Evolutionary conservation across 75 land plant genomes (phyloP).

Genomic region (Cupressus sempervirens): DNA sequence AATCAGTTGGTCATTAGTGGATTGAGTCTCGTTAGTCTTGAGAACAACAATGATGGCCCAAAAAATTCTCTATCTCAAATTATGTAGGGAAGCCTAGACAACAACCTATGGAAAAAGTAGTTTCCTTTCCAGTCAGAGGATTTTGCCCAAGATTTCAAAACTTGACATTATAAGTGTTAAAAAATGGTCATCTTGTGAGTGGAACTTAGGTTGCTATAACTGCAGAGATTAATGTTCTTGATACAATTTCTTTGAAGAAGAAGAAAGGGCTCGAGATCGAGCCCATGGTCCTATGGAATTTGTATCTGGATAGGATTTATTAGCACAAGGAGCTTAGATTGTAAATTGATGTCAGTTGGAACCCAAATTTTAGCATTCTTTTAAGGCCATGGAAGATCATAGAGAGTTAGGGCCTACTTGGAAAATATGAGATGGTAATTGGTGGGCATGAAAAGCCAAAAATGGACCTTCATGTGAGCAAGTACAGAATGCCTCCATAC

Average conservation of each 20-base stretch:
- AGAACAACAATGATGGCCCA: not conserved
- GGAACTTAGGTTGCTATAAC: slow-evolving; percentile 12
- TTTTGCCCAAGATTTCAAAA: not conserved
- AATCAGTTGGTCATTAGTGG: not conserved
- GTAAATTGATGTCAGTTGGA: slow-evolving; percentile 84
- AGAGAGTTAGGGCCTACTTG: no score
- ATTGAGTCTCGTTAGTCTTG: not conserved
- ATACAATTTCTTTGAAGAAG: slow-evolving; percentile 13
- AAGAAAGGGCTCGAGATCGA: slow-evolving; percentile 57
- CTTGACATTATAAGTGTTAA: not conserved
- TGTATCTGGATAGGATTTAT: slow-evolving; percentile 89
- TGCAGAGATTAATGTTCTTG: slow-evolving; percentile 9
- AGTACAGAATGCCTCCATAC: no score
- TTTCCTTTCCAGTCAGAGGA: not conserved
- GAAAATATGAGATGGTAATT: no score
- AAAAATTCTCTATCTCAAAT: not conserved
- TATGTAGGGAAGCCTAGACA: not conserved
- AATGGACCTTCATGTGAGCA: no score
- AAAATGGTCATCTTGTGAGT: not conserved
- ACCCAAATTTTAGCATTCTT: slow-evolving; percentile 63
- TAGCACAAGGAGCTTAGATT: slow-evolving; percentile 96
- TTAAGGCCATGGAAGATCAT: slow-evolving; percentile 68
- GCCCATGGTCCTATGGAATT: slow-evolving; percentile 56
- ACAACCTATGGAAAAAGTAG: no score
- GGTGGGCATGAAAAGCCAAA: no score